Base-by-base conservation (phyloP, 139 green algal genomes). In the Closterium sp. region DNA sequence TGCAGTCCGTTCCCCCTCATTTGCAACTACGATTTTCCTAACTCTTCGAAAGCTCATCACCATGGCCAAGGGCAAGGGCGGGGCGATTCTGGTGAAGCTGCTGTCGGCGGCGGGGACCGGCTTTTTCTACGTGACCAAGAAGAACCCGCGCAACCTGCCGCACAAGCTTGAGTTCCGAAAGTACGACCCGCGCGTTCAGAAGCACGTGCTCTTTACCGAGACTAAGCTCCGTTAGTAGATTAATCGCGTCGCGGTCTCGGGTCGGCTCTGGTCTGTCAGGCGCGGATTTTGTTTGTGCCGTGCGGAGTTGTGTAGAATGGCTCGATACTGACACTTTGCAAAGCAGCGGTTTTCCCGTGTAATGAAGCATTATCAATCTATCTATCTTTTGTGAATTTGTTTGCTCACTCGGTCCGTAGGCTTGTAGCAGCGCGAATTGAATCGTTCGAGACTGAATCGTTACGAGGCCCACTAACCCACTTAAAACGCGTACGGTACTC, bases 101-200 rank as follows among this genome's bases (percentile, higher is more conserved):
- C 91, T 98, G 10, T 97, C 95, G 90, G 92, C 94, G 7, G 96
- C 97, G 0, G 95, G 93, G 31, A 98, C 97, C 0, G 97, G 97
- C 9, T 98, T 96, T 92, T 97, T 97, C 88, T 97, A 98, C 93
- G 96, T 97, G 7, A 97, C 95, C 29, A 95, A 95, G 88, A 97
- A 97, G 93, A 98, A 98, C 94, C 97, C 97, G 0, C 94, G 96
- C 50, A 97, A 96, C 28, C 95, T 95, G 45, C 96, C 96, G 9
- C 95, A 96, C 92, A 98, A 98, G 93, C 95, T 98, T 9, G 95
- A 97, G 94, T 96, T 98, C 9, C 91, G 97, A 11, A 98, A 98
- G 95, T 98, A 97, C 90, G 97, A 98, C 90, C 97, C 97, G 11
- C 91, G 92, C 29, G 97, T 98, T 29, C 95, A 96, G 42, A 90